Base-by-base conservation (phyloP, 139 green algal genomes). In the Pleodorina starrii region DNA sequence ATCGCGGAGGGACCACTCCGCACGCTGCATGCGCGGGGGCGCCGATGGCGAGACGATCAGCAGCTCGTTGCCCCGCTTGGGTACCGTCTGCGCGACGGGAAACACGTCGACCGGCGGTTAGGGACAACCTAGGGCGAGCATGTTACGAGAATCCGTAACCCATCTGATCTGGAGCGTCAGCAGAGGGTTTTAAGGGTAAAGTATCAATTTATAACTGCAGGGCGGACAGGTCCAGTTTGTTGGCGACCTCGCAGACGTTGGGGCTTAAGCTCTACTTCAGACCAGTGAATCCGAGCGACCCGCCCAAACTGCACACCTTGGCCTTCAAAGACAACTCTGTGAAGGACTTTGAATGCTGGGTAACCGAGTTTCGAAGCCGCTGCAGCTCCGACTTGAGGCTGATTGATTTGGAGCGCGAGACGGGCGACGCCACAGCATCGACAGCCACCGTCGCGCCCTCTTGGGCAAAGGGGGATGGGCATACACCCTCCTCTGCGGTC, bases 1-100 rank as follows among this genome's bases (percentile, higher is more conserved):
- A 68, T 94, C 91, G 0, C 80, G 57, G 46, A 94, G 46, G 29
- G 71, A 90, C 91, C 91, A 94, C 5, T 73, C 36, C 21, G 63
- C 25, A 19, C 91, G 85, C 17, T 66, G 48, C 91, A 94, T 94
- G 5, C 69, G 78, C 11, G 85, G 80, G 10, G 91, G 91, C 68
- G 91, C 73, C 14, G 60, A 38, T 3, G 43, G 50, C 0, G 75
- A 72, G 23, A 89, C 69, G 2, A 84, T 86, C 5, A 93, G 68
- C 46, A 93, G 43, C 50, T 84, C 84, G 74, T 79, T 91, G 50
- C 86, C 84, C 3, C 69, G 68, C 69, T 82, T 89, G 10, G 84
- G 84, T 12, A 89, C 19, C 6, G 66, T 36, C 69, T 89, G 71
- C 35, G 35, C 5, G 21, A 40, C 7, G 25, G 35, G 10, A 60